Evolutionary conservation across 192 early-diverging fungal genomes (phyloP).

Genomic region (Backusella sp.): DNA sequence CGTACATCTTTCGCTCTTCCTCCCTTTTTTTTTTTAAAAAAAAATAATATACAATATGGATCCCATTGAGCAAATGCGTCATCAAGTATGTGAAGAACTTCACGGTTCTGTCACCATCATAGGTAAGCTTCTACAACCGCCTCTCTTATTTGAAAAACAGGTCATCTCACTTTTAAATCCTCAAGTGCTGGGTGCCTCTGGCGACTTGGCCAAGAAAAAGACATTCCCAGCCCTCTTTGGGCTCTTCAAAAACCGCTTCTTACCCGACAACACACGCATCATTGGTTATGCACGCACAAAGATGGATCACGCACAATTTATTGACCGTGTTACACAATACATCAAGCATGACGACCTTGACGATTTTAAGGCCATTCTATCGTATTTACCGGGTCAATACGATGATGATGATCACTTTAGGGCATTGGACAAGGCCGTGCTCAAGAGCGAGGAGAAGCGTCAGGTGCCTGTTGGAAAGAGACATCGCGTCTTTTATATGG

Average conservation of each 20-base stretch:
- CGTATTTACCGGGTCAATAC: constrained; percentile 84
- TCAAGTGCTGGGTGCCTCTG: constrained; percentile 88
- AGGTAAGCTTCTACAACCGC: constrained; percentile 7
- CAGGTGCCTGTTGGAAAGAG: constrained; percentile 35
- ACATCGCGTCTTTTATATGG: constrained; percentile 93
- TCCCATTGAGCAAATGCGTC: constrained; percentile 22
- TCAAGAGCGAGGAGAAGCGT: constrained; percentile 51
- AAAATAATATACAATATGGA: neutral
- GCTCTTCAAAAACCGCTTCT: constrained; percentile 79
- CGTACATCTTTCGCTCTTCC: neutral
- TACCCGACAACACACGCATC: constrained; percentile 73
- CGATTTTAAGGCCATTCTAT: constrained; percentile 66
- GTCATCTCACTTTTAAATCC: neutral
- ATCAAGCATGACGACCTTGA: constrained; percentile 58
- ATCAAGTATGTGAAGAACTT: constrained; percentile 30
- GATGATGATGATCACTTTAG: constrained; percentile 72
- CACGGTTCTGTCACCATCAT: constrained; percentile 36
- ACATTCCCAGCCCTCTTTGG: constrained; percentile 95
- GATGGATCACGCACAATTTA: constrained; percentile 72
- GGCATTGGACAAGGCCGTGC: constrained; percentile 58
- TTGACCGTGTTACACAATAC: constrained; percentile 65
- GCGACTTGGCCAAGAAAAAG: constrained; percentile 98
- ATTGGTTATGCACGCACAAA: constrained; percentile 92
- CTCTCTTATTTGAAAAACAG: neutral
- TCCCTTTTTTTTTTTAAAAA: neutral